Base-by-base conservation (phyloP, 108 stramenopile species). In the Pseudonitzschia pungens region DNA sequence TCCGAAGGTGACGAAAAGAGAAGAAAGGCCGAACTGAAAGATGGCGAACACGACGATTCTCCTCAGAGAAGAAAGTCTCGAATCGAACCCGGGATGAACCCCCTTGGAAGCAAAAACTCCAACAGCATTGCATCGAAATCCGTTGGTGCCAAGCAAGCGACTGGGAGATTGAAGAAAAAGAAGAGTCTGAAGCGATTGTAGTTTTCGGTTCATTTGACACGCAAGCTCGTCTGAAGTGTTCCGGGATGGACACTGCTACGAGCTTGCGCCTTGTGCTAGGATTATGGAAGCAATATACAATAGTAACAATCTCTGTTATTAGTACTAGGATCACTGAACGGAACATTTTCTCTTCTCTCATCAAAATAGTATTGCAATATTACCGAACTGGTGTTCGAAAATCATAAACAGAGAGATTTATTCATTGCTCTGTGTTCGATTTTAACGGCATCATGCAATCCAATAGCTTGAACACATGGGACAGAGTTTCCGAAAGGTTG, bases 161-260 rank as follows among this genome's bases (percentile, higher is more conserved):
- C 28, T 32, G 78, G 78, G 18, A 43, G 55, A 15, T 68, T 71
- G 76, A 87, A 41, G 66, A 90, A 88, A 71, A 90, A 90, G 77
- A 90, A 90, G 78, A 88, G 89, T 75, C 71, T 90, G 81, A 87
- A 84, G 74, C 71, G 87, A 76, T 76, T 90, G 66, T 90, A 71
- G 77, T 20, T 15, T 16, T 64, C n/a, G 14, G 45, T 4, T 0
- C 15, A 3, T 48, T 24, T 24, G 50, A 7, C 50, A 7, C 27
- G 15, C 43, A 11, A 2, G 29, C 31, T 40, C 18, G 29, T n/a
- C 16, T 40, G 33, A 33, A 62, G 27, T 62, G 33, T 40, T 62
- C 29, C 40, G 60, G 60, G 60, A 62, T 40, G 33, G 20, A 62
- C 16, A 62, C 26, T 33, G 29, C 16, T 11, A 36, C 36, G 6